Evolutionary conservation across 2,329 filamentous ascomycete species (phyloP), one percentile per base, ranked within the genome.

Genomic region (Daldinia sp.): DNA sequence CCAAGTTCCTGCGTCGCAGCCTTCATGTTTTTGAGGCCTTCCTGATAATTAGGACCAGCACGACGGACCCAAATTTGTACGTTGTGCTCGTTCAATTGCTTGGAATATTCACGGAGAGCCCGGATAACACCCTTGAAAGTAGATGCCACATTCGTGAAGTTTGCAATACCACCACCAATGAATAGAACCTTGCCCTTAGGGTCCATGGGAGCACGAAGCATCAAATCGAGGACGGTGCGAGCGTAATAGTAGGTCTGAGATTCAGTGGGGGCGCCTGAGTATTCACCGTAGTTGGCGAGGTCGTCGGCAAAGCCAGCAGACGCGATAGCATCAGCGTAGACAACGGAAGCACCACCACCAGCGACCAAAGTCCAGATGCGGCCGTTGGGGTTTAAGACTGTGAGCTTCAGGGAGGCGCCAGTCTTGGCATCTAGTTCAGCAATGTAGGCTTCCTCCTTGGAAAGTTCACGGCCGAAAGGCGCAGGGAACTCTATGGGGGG

Each of bases 21-120:
- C 89, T 98, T 98, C 89, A 99, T 98, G 90, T 98, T 99, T 91
- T 97, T 98, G 74, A 99, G 91, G 85, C 96, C 96, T 85, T 99
- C 96, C 85, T 99, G 96, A 90, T 97, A 99, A 89, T 99, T 99
- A 83, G 96, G 96, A 69, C 96, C 93, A 60, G 96, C 88, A 83
- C 89, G 88, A 78, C 89, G 87, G 72, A 98, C 94, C 96, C 95
- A 98, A 86, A 98, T 98, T 85, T 97, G 92, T 74, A 96, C 93
- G 79, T 97, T 97, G 90, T 99, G 96, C 89, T 99, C 96, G 79
- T 90, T 89, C 75, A 99, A 89, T 72, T 91, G 87, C 72, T 90
- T 90, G 68, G 94, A 89, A 76, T 95, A 94, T 84, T 98, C 96
- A 74, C 95, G 91, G 74, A 99, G 89, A 68, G 96, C 96, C 76